Percentiles rank a stretch among this genome's conserved stretches.
These are phyloP conservation scores for Sclerotinia nivalis DNA, from an alignment of 2,329 filamentous ascomycete species.

Conservation along the genomic window DNA sequence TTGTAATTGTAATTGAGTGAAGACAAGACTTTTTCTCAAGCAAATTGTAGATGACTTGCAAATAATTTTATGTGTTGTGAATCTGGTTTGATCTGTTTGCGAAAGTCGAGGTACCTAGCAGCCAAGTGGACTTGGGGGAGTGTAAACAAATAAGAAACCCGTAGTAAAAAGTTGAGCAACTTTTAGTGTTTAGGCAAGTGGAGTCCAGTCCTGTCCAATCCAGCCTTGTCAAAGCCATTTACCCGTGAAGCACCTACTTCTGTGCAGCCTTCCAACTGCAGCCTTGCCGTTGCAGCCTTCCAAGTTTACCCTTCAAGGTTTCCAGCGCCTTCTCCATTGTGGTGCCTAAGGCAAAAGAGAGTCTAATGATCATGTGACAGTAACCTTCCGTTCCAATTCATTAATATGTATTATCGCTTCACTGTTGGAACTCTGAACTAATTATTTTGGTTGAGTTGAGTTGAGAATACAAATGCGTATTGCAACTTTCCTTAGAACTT, in stretches of 20 bases:
- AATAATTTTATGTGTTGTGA: conserved; percentile 6
- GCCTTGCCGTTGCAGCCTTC: not conserved
- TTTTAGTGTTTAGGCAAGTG: not conserved
- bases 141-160: conserved; percentile 9
- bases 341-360: too few relatives aligned
- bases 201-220: not conserved
- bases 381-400: not conserved
- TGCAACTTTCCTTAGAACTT: not conserved
- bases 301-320: not conserved
- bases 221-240: not conserved
- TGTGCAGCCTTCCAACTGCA: too few relatives aligned
- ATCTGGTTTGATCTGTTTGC: not conserved
- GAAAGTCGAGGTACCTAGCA: not conserved
- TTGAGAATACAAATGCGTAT: conserved; percentile 5
- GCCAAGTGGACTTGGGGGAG: conserved; percentile 1
- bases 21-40: conserved; percentile 7
- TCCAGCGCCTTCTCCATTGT: not conserved
- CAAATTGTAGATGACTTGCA: conserved; percentile 10
- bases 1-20: not conserved
- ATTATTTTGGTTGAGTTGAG: not conserved
- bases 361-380: not conserved
- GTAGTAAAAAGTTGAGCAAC: not conserved
- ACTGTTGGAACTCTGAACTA: not conserved
- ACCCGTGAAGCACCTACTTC: too few relatives aligned
- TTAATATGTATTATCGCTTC: not conserved